Percentiles rank a stretch among this genome's conserved stretches.
Conservation (phyloP, 257 asterid species). For the Parsonsia alboflavescens region DNA sequence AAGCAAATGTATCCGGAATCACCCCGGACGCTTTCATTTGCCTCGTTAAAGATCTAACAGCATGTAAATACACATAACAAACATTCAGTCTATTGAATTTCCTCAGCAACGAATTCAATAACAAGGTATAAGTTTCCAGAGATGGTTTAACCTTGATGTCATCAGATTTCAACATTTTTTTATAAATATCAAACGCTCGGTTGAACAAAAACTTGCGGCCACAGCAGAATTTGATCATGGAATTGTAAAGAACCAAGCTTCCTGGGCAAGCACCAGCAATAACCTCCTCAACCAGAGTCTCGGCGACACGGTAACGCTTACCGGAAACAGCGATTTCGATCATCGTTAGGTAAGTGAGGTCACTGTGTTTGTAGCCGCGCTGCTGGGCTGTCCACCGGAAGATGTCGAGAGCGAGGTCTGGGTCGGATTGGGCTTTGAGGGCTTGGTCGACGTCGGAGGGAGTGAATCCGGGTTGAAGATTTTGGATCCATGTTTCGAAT, state of each 20-base stretch:
- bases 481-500: slow-evolving; percentile 72
- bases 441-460: slow-evolving; percentile 64
- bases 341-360: slow-evolving; percentile 62
- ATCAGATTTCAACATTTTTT: slow-evolving; percentile 67
- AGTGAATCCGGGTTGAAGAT: slow-evolving; percentile 82
- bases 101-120: slow-evolving; percentile 56
- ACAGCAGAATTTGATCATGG: slow-evolving; percentile 83
- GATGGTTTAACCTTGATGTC: slow-evolving; percentile 47
- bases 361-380: slow-evolving; percentile 72
- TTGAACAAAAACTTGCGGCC: slow-evolving; percentile 61
- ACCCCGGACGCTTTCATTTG: slow-evolving; percentile 86
- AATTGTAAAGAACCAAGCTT: slow-evolving; percentile 52
- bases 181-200: slow-evolving; percentile 83
- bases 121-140: slow-evolving; percentile 67
- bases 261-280: slow-evolving; percentile 77
- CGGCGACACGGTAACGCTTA: slow-evolving; percentile 62
- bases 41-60: slow-evolving; percentile 64
- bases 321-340: slow-evolving; percentile 53
- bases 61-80: slow-evolving; percentile 67
- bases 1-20: slow-evolving; percentile 66
- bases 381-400: slow-evolving; percentile 97
- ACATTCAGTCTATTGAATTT: slow-evolving; percentile 60
- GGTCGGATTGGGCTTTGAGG: slow-evolving; percentile 67
- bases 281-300: slow-evolving; percentile 76
- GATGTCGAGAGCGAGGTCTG: slow-evolving; percentile 87